Evolutionary conservation across 306 rosid genomes (phyloP), one percentile per base, ranked within the genome.

Genomic region (Mucuna pruriens): DNA sequence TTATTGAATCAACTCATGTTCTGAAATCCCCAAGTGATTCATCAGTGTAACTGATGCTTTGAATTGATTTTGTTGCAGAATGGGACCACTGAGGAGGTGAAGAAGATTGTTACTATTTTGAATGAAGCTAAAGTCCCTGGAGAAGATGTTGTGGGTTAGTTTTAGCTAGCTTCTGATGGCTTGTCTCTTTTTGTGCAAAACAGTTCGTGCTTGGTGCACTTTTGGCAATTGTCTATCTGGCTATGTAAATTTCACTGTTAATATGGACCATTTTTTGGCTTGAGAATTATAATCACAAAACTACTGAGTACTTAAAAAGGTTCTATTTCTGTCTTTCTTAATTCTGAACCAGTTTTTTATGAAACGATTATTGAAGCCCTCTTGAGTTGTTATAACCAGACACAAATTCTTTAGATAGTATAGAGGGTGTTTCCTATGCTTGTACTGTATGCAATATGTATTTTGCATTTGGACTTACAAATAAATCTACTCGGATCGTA

Each of bases 31-130:
- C 26, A 25, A 57, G 81, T 1, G 49, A 46, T 65, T 42, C 31
- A 25, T 57, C 9, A 8, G 45, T 4, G 6, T 58, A 31, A 42
- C 58, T 73, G 76, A 65, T 58, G 10, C 5, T 74, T 51, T n/a
- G 11, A 39, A 13, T 73, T 68, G 71, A 33, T 17, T 72, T 60
- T 78, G 63, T 26, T 88, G 83, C 86, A 93, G 94, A 93, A 93
- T 49, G 98, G 98, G 22, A 92, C 94, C 60, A 83, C 75, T n/a
- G 93, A 87, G 26, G 92, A 95, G 90, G 97, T 92, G 91, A 95
- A 91, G 85, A 92, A 90, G 87, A 92, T 95, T 57, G 91, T 91
- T 16, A 49, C 84, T 60, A 73, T 85, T 46, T 85, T 95, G 85
- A 94, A 92, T 63, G 92, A 92, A 78, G 95, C 89, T 79, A 79